phyloP scores from a whole-genome alignment of 225 moss, liverwort and hornwort species.

The Asterella californica region DNA sequence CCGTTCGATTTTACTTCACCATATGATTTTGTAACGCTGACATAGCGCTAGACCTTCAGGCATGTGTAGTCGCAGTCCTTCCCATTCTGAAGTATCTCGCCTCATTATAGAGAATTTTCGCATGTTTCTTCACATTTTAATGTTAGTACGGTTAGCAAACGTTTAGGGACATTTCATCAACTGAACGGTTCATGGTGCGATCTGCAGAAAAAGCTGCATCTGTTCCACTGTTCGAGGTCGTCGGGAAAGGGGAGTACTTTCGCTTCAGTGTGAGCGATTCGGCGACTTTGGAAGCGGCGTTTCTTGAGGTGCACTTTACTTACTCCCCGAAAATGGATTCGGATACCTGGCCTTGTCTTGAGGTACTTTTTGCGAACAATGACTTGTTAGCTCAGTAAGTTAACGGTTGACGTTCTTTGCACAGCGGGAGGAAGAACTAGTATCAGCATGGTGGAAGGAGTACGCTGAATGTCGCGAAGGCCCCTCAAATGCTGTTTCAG shows the following conservation, averaged over 20 bases:
- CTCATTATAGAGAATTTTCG: neutral
- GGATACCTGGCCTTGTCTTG: neutral
- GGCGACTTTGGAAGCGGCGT: slow-evolving; percentile 85
- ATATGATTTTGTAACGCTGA: neutral
- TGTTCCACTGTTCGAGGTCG: slow-evolving; percentile 75
- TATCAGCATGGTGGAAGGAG: slow-evolving; percentile 98
- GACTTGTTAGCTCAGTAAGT: neutral
- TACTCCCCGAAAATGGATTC: neutral
- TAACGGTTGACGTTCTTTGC: slow-evolving; percentile 1
- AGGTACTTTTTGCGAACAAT: too few species aligned
- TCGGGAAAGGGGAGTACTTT: slow-evolving; percentile 91
- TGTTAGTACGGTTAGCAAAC: neutral
- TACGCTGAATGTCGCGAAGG: slow-evolving; percentile 94
- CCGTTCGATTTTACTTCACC: neutral
- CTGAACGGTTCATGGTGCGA: slow-evolving; percentile 5
- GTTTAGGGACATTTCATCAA: neutral
- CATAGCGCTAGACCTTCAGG: neutral
- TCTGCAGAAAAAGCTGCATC: slow-evolving; percentile 91
- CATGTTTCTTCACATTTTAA: neutral
- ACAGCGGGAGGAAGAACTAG: slow-evolving; percentile 94
- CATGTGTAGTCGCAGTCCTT: neutral
- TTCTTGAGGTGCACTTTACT: slow-evolving; percentile 63
- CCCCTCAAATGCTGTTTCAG: slow-evolving; percentile 47
- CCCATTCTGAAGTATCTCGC: neutral
- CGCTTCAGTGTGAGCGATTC: slow-evolving; percentile 94